A percentile compares a stretch with the other conserved stretches of the same genome.
These are phyloP conservation scores for Hygrophorus pudorinus DNA, from an alignment of 768 basidiomycete species.

Conservation along the genomic window DNA sequence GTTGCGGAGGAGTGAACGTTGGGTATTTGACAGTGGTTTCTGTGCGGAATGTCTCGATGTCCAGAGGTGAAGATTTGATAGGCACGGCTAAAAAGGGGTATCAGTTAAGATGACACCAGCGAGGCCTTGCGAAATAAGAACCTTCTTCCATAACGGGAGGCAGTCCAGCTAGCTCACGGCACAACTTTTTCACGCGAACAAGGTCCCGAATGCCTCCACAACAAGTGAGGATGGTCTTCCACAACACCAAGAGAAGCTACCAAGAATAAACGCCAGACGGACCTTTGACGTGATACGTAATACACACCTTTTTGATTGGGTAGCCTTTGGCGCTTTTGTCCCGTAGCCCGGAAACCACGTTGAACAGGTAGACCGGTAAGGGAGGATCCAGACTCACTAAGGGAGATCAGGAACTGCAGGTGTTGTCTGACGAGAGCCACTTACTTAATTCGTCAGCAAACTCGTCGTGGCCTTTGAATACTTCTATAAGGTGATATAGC, in stretches of 20 bases:
- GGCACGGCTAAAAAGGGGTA: slow-evolving; percentile 33
- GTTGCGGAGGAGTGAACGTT: slow-evolving; percentile 66
- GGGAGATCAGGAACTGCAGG: slow-evolving; percentile 3
- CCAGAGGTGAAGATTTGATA: slow-evolving; percentile 86
- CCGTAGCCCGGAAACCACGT: slow-evolving; percentile 78
- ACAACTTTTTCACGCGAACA: slow-evolving; percentile 69
- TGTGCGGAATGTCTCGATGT: slow-evolving; percentile 80
- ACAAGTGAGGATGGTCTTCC: slow-evolving; percentile 90
- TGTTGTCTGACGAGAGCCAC: slow-evolving; percentile 19
- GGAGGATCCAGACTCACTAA: slow-evolving; percentile 94
- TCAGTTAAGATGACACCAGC: slow-evolving; percentile 5
- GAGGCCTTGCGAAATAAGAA: slow-evolving; percentile 10
- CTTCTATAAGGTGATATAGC: slow-evolving; percentile 90
- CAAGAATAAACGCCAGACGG: slow-evolving; percentile 2
- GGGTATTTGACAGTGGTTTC: slow-evolving; percentile 96
- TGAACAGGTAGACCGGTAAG: slow-evolving; percentile 85
- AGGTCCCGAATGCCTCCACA: slow-evolving; percentile 90
- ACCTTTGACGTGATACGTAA: slow-evolving; percentile 4
- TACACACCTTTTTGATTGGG: slow-evolving; percentile 86
- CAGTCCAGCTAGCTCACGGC: slow-evolving; percentile 78
- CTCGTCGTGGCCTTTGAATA: slow-evolving; percentile 87
- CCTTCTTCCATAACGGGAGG: slow-evolving; percentile 41
- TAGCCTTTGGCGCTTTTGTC: slow-evolving; percentile 94
- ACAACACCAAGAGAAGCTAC: slow-evolving; percentile 84
- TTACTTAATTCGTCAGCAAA: slow-evolving; percentile 95